Evolutionary conservation across 2,329 filamentous ascomycete genomes (phyloP).

Genomic region (Acephala macrosclerotiorum): DNA sequence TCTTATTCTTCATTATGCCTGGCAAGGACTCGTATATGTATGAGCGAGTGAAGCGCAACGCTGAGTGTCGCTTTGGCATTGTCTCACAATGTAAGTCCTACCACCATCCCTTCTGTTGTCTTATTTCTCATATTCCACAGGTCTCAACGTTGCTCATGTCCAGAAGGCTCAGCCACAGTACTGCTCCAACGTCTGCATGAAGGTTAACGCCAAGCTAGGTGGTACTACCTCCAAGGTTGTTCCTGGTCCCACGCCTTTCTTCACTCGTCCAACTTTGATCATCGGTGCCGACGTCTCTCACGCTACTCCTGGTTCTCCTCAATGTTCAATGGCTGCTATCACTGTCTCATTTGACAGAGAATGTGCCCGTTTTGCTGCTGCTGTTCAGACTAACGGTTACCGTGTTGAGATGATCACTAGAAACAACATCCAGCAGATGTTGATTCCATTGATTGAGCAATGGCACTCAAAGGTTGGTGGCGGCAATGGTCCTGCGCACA

Average conservation of each 20-base stretch:
- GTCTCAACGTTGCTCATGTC: slow-evolving; percentile 77
- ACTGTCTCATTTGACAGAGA: slow-evolving; percentile 79
- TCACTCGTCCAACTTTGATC: slow-evolving; percentile 73
- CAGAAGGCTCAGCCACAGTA: slow-evolving; percentile 79
- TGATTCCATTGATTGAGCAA: slow-evolving; percentile 66
- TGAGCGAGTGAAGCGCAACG: slow-evolving; percentile 86
- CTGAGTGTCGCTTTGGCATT: slow-evolving; percentile 85
- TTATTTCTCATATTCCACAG: slow-evolving; percentile 43
- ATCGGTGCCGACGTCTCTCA: slow-evolving; percentile 92
- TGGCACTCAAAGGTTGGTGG: slow-evolving; percentile 68
- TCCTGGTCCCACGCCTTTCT: slow-evolving; percentile 45
- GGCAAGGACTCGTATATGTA: slow-evolving; percentile 78
- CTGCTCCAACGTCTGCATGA: slow-evolving; percentile 93
- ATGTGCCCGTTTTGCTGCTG: slow-evolving; percentile 78
- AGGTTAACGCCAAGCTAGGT: slow-evolving; percentile 95
- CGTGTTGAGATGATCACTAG: slow-evolving; percentile 80
- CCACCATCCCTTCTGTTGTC: background rate
- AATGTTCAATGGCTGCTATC: slow-evolving; percentile 85
- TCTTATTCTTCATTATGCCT: slow-evolving; percentile 81
- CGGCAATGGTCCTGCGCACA: slow-evolving; percentile 67
- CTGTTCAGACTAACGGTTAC: slow-evolving; percentile 82
- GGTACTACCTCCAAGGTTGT: slow-evolving; percentile 69
- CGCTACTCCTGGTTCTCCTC: slow-evolving; percentile 69
- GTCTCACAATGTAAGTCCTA: slow-evolving; percentile 69
- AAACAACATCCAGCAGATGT: slow-evolving; percentile 69